phyloP scores from a whole-genome alignment of 176 grass and related monocot species.

The Phoenix dactylifera region DNA sequence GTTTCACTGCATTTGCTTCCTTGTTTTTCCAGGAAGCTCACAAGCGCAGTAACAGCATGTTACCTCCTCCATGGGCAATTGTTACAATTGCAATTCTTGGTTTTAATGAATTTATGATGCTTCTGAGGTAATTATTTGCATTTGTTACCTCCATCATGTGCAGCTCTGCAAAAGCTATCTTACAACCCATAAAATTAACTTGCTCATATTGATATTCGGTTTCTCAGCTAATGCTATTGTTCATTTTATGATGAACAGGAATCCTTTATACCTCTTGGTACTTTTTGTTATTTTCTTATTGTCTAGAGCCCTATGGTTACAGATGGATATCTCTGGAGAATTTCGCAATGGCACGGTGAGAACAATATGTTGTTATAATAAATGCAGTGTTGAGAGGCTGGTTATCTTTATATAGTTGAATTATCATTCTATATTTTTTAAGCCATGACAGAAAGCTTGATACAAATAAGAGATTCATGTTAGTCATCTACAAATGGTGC shows the following conservation, averaged over 20 bases:
- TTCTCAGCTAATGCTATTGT: neutral
- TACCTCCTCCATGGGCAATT: conserved; percentile 23
- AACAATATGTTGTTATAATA: neutral
- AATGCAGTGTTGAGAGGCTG: neutral
- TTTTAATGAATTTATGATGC: conserved; percentile 22
- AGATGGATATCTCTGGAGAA: conserved; percentile 1
- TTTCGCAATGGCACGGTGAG: conserved; percentile 16
- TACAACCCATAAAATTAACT: neutral
- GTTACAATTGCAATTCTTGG: conserved; percentile 16
- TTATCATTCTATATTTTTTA: neutral
- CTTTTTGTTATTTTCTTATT: conserved; percentile 7
- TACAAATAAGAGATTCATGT: too few species aligned
- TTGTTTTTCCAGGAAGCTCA: conserved; percentile 13
- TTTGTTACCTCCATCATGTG: neutral
- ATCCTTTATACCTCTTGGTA: conserved; percentile 13
- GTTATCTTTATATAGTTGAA: neutral
- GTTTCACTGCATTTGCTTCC: neutral
- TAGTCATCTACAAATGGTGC: too few species aligned
- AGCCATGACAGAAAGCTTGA: too few species aligned
- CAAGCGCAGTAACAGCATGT: conserved; percentile 4
- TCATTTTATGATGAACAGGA: conserved; percentile 8
- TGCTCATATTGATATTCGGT: neutral
- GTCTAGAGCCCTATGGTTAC: conserved; percentile 12
- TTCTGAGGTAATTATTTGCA: conserved; percentile 12
- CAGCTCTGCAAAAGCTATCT: neutral